Percentiles rank a stretch among this genome's conserved stretches.
Conservation (phyloP, 495 filamentous ascomycete species). For the Penicillium pulvis region DNA sequence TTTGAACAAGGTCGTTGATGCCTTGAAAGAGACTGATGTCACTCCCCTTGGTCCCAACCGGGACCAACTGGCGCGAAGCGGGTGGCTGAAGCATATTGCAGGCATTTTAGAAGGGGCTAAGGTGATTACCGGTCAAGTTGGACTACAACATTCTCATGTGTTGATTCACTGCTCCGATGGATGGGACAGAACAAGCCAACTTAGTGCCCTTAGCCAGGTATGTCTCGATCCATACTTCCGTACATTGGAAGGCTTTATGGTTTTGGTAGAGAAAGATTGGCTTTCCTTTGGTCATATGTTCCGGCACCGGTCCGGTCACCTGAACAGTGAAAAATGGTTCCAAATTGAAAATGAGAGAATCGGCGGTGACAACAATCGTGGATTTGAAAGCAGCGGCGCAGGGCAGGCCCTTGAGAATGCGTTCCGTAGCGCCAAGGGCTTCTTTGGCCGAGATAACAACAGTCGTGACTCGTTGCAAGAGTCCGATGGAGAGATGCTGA, state of each 20-base stretch:
- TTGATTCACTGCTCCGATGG: conserved; percentile 98
- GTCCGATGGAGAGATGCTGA: conserved; percentile 62
- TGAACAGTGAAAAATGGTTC: conserved; percentile 96
- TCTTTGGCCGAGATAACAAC: conserved; percentile 79
- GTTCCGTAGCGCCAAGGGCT: conserved; percentile 81
- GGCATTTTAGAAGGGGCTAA: conserved; percentile 81
- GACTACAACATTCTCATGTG: conserved; percentile 89
- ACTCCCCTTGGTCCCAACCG: conserved; percentile 81
- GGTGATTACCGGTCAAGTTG: conserved; percentile 85
- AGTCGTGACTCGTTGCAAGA: conserved; percentile 64
- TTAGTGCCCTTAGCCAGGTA: conserved; percentile 90
- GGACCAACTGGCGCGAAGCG: conserved; percentile 78
- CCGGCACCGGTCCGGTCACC: conserved; percentile 78
- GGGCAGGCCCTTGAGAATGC: conserved; percentile 85
- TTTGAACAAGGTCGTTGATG: conserved; percentile 82
- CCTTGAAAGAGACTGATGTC: conserved; percentile 90
- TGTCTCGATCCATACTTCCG: conserved; percentile 96
- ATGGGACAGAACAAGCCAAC: conserved; percentile 95
- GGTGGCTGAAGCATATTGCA: conserved; percentile 89
- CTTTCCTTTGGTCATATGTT: conserved; percentile 98
- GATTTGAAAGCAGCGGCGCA: conserved; percentile 58
- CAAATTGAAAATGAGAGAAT: conserved; percentile 70
- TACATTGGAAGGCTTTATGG: conserved; percentile 93
- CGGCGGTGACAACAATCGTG: conserved; percentile 45
- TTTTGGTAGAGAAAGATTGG: conserved; percentile 97